phyloP scores from a whole-genome alignment of 2,329 filamentous ascomycete species.

The Calonectria naviculata region DNA sequence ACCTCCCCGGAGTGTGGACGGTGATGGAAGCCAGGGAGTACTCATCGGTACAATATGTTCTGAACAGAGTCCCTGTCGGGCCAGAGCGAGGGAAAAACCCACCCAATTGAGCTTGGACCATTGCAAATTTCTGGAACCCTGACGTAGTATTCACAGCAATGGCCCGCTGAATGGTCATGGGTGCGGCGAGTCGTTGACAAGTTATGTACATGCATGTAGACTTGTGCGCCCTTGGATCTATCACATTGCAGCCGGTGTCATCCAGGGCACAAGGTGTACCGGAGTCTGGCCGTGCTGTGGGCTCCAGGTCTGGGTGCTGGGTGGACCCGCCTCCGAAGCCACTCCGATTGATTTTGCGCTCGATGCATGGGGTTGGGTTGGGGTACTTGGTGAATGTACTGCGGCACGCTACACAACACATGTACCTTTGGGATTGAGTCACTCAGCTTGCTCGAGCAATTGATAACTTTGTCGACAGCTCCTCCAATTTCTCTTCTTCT shows the following conservation, averaged over 20 bases:
- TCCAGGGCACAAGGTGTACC: conserved; percentile 1
- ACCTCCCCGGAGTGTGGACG: background rate
- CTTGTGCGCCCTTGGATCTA: conserved; percentile 4
- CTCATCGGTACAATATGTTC: background rate
- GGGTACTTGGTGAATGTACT: background rate
- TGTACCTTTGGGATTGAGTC: conserved; percentile 22
- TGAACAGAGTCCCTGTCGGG: background rate
- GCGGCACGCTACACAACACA: background rate
- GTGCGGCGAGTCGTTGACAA: conserved; percentile 1
- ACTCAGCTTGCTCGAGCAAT: conserved; percentile 12
- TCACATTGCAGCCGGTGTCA: background rate
- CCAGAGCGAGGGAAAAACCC: background rate
- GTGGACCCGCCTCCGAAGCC: conserved; percentile 45
- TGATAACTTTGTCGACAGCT: conserved; percentile 7
- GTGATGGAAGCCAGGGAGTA: too few species aligned
- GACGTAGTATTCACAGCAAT: conserved; percentile 33
- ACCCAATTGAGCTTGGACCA: conserved; percentile 40
- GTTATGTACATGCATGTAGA: conserved; percentile 8
- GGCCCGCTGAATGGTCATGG: background rate
- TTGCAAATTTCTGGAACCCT: conserved; percentile 38
- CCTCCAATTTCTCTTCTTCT: conserved; percentile 2
- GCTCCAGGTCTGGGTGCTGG: conserved; percentile 20
- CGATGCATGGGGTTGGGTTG: background rate
- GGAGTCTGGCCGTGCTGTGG: background rate
- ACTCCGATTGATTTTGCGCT: conserved; percentile 37